phyloP scores from a whole-genome alignment of 305 asterid genomes.

The Ilex paraguariensis region DNA sequence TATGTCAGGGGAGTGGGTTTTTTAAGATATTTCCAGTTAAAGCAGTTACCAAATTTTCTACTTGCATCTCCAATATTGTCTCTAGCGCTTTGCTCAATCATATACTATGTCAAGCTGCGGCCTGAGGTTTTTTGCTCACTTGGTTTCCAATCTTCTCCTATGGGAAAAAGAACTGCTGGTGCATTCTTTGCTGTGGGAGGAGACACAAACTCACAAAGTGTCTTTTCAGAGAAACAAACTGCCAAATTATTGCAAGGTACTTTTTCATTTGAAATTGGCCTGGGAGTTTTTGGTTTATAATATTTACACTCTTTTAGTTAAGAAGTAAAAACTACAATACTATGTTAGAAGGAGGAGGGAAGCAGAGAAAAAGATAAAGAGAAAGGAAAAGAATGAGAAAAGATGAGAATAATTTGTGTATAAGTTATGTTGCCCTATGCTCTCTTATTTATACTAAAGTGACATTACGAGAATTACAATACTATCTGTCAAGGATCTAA shows the following conservation, averaged over 20 bases:
- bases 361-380: too few species aligned
- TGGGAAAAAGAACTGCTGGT: conserved; percentile 24
- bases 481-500: too few species aligned
- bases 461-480: too few species aligned
- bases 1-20: conserved; percentile 92
- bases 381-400: too few species aligned
- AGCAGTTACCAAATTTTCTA: conserved; percentile 88
- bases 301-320: not conserved
- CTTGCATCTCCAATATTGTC: conserved; percentile 87
- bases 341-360: too few species aligned
- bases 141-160: conserved; percentile 49
- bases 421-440: too few species aligned
- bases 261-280: conserved; percentile 11
- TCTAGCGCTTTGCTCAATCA: conserved; percentile 64
- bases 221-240: conserved; percentile 22
- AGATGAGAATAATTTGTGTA: too few species aligned
- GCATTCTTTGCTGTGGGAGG: conserved; percentile 25
- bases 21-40: conserved; percentile 77
- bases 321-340: too few species aligned
- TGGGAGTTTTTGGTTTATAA: conserved; percentile 8
- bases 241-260: conserved; percentile 51
- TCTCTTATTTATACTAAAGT: too few species aligned
- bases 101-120: conserved; percentile 63
- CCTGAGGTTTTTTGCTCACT: conserved; percentile 69
- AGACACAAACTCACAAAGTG: conserved; percentile 24